Conservation (phyloP, 768 basidiomycete species). For the Leccinum truebloodii region DNA sequence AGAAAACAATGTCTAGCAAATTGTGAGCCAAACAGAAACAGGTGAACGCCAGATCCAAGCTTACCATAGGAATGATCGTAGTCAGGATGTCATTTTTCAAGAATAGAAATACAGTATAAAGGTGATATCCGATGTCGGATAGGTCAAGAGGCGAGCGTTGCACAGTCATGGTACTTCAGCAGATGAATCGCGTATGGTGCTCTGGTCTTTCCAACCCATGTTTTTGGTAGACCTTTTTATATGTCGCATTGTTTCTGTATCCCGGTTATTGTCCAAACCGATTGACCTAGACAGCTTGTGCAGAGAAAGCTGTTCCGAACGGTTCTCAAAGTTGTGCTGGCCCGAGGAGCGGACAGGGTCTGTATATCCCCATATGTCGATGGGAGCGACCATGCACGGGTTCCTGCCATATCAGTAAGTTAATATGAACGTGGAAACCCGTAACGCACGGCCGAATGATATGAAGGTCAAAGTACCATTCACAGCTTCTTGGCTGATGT, state of each 20-base stretch:
- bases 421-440: neutral
- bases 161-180: slow-evolving; percentile 19
- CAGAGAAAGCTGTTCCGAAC: neutral
- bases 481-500: neutral
- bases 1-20: neutral
- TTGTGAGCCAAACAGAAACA: neutral
- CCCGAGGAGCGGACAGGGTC: neutral
- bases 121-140: slow-evolving; percentile 18
- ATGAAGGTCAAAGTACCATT: neutral
- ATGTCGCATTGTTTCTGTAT: neutral
- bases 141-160: slow-evolving; percentile 5
- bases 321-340: neutral
- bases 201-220: neutral
- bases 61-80: slow-evolving; percentile 46
- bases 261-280: slow-evolving; percentile 6
- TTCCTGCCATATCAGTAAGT: neutral
- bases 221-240: slow-evolving; percentile 1
- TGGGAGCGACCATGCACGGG: neutral
- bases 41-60: slow-evolving; percentile 3
- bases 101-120: slow-evolving; percentile 39
- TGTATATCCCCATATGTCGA: neutral
- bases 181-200: neutral
- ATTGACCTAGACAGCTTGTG: neutral
- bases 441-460: neutral
- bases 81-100: slow-evolving; percentile 49